Percentiles rank a stretch among this genome's conserved stretches.
Conservation (phyloP, 2,329 filamentous ascomycete genomes). For the Fonsecaea monophora region DNA sequence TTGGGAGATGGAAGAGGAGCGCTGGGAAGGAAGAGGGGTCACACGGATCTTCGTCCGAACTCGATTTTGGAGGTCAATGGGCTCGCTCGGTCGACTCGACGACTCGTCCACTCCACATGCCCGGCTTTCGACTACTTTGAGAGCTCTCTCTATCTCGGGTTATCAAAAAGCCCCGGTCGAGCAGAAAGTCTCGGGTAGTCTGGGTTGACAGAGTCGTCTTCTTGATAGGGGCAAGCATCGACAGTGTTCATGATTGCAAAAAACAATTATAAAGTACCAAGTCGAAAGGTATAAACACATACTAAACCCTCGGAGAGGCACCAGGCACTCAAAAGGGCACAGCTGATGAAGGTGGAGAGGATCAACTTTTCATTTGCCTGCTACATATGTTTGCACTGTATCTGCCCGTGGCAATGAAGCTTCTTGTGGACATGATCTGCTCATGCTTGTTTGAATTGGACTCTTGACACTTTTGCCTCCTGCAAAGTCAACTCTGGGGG, state of each 20-base stretch:
- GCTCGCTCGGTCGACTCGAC: background rate
- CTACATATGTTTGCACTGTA: constrained; percentile 24
- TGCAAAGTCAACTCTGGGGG: background rate
- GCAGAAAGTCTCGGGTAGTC: background rate
- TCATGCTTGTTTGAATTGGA: constrained; percentile 16
- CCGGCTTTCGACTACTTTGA: background rate
- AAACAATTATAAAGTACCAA: background rate
- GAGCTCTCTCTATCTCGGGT: background rate
- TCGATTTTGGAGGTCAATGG: background rate
- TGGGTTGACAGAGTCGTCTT: background rate
- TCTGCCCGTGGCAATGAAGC: constrained; percentile 19
- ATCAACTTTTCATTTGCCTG: constrained; percentile 36
- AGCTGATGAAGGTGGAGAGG: background rate
- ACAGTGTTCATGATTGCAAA: background rate
- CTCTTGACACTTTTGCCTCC: constrained; percentile 16
- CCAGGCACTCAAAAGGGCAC: background rate
- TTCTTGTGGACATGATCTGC: constrained; percentile 22
- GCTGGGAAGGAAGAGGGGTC: too few species aligned
- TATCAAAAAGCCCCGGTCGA: background rate
- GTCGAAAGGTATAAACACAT: background rate
- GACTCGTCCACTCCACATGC: background rate
- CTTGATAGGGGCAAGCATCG: background rate
- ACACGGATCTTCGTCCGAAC: background rate
- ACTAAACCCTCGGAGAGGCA: background rate
- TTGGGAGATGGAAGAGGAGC: background rate